These are phyloP conservation scores for Talaromyces thailandensis DNA, from an alignment of 495 filamentous ascomycete species.

Conservation along the genomic window DNA sequence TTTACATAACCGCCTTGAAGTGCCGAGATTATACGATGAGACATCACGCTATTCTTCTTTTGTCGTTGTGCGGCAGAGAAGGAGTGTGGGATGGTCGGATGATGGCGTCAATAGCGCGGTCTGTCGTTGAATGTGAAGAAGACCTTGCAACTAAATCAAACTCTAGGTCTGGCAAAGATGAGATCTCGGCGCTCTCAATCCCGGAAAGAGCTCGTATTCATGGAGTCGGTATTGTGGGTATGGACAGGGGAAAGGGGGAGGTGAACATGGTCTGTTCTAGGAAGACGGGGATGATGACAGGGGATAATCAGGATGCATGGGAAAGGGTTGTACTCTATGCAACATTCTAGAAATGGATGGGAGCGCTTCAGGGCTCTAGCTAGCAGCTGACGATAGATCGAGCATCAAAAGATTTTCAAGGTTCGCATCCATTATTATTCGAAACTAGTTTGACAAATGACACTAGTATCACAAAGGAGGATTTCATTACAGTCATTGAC, in stretches of 20 bases:
- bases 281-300: neutral
- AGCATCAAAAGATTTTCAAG: too few relatives aligned
- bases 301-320: neutral
- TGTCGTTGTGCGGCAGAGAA: constrained; percentile 4
- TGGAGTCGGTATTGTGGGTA: neutral
- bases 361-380: too few relatives aligned
- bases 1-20: constrained; percentile 14
- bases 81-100: constrained; percentile 3
- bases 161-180: neutral
- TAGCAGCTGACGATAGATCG: too few relatives aligned
- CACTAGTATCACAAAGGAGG: neutral
- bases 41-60: constrained; percentile 11
- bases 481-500: neutral
- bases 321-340: neutral
- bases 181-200: neutral
- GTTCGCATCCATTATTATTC: neutral
- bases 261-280: neutral
- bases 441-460: neutral
- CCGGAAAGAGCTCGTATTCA: neutral
- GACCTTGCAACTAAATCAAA: neutral
- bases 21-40: constrained; percentile 15
- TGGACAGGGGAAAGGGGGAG: neutral
- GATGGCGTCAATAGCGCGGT: neutral
- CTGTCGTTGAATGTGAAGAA: neutral
- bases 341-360: neutral